These are phyloP conservation scores for Wickerhamomyces pijperi DNA, from an alignment of 805 yeast genomes.

Conservation along the genomic window DNA sequence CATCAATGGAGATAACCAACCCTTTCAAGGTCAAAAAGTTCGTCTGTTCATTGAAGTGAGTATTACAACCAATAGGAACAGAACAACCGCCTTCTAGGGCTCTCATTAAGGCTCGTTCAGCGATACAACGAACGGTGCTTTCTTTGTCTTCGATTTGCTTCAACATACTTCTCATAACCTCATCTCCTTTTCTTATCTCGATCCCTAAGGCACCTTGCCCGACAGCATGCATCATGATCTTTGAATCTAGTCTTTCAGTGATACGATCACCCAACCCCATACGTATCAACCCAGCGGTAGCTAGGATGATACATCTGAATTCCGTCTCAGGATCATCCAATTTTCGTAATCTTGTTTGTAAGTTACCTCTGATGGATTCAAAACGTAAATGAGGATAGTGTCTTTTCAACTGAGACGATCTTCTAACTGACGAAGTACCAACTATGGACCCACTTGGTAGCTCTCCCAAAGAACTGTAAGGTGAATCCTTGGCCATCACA, in stretches of 20 bases:
- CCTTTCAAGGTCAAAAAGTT: constrained; percentile 46
- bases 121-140: constrained; percentile 66
- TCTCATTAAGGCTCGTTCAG: constrained; percentile 83
- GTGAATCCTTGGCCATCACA: constrained; percentile 56
- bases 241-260: constrained; percentile 55
- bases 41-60: constrained; percentile 37
- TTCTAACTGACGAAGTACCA: constrained; percentile 89
- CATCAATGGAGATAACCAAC: constrained; percentile 79
- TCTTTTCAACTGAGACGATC: constrained; percentile 82
- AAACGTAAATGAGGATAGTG: constrained; percentile 67
- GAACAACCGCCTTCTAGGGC: constrained; percentile 95
- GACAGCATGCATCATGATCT: constrained; percentile 88
- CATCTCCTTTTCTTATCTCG: constrained; percentile 71
- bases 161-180: constrained; percentile 45
- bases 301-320: constrained; percentile 70
- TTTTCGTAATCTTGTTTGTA: constrained; percentile 71
- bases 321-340: constrained; percentile 61
- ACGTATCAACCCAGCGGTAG: constrained; percentile 85
- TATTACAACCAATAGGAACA: constrained; percentile 87
- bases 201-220: constrained; percentile 98
- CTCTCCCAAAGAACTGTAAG: constrained; percentile 55
- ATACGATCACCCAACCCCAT: constrained; percentile 66
- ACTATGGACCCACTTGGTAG: constrained; percentile 80
- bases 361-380: constrained; percentile 79
- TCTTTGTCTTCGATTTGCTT: constrained; percentile 51